Evolutionary conservation across 768 basidiomycete genomes (phyloP).

Genomic region (Suillus cothurnatus): DNA sequence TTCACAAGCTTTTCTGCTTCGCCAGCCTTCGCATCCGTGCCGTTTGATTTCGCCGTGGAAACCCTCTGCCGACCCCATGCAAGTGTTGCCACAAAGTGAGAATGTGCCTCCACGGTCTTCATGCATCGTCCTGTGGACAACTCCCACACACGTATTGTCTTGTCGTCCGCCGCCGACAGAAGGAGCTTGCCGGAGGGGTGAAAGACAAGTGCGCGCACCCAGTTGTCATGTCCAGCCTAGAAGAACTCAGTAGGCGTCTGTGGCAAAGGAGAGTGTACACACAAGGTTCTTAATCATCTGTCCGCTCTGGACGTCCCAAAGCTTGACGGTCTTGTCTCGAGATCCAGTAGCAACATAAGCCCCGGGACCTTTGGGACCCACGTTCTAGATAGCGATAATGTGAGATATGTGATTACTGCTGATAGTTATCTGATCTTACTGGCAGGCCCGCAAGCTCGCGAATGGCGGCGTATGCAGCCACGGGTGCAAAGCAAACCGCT

Average conservation of each 20-base stretch:
- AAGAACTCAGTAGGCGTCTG: conserved; percentile 13
- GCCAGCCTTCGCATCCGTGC: conserved; percentile 33
- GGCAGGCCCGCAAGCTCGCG: conserved; percentile 75
- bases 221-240: conserved; percentile 83
- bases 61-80: conserved; percentile 72
- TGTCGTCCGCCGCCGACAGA: conserved; percentile 91
- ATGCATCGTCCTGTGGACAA: conserved; percentile 81
- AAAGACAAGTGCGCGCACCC: conserved; percentile 87
- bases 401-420: not conserved
- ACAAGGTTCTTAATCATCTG: conserved; percentile 80
- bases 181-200: conserved; percentile 90
- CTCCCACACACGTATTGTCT: conserved; percentile 91
- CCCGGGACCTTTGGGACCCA: conserved; percentile 53
- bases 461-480: conserved; percentile 72
- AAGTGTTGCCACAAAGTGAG: conserved; percentile 79
- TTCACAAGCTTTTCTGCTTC: conserved; percentile 63
- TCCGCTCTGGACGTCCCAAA: conserved; percentile 88
- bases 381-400: conserved; percentile 39
- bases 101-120: conserved; percentile 87
- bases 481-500: conserved; percentile 78
- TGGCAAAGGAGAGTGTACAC: conserved; percentile 23
- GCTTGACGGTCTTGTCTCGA: conserved; percentile 87
- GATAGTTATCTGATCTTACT: conserved; percentile 41
- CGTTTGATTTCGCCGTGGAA: conserved; percentile 41
- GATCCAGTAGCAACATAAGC: conserved; percentile 79